These are phyloP conservation scores for Prunella vulgaris DNA, from an alignment of 257 asterid species.

Conservation along the genomic window DNA sequence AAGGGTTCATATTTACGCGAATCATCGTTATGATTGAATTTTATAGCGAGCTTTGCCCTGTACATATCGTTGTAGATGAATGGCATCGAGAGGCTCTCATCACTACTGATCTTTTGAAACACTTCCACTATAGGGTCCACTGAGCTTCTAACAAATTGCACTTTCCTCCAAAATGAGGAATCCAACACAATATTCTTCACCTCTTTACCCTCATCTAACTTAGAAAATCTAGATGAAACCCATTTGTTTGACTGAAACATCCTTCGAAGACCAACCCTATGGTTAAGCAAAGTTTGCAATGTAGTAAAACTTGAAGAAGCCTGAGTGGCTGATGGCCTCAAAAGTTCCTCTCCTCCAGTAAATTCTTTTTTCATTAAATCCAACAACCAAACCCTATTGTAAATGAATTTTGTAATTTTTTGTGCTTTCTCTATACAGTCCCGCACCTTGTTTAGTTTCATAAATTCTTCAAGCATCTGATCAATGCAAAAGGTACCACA, in stretches of 20 bases:
- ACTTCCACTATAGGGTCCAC: constrained; percentile 76
- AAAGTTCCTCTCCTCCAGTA: constrained; percentile 71
- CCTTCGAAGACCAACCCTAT: constrained; percentile 65
- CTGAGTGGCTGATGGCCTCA: constrained; percentile 60
- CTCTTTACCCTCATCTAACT: constrained; percentile 77
- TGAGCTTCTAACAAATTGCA: constrained; percentile 62
- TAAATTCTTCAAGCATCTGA: constrained; percentile 61
- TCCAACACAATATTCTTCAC: constrained; percentile 67
- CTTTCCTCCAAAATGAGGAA: constrained; percentile 83
- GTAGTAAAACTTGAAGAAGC: constrained; percentile 69
- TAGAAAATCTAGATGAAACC: constrained; percentile 67
- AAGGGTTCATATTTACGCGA: constrained; percentile 64
- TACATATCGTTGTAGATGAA: constrained; percentile 67
- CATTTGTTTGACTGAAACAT: constrained; percentile 84
- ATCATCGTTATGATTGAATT: constrained; percentile 67
- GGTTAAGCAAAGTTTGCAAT: constrained; percentile 68
- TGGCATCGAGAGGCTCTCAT: constrained; percentile 72
- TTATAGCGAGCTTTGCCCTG: constrained; percentile 67
- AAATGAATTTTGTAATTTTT: constrained; percentile 70
- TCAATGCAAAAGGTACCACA: constrained; percentile 80
- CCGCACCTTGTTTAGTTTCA: constrained; percentile 61
- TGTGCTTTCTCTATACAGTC: constrained; percentile 81
- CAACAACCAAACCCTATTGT: constrained; percentile 66
- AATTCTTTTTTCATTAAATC: constrained; percentile 79
- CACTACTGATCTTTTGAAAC: constrained; percentile 62